phyloP scores from a whole-genome alignment of 495 filamentous ascomycete genomes.

The Annulohypoxylon moriforme region DNA sequence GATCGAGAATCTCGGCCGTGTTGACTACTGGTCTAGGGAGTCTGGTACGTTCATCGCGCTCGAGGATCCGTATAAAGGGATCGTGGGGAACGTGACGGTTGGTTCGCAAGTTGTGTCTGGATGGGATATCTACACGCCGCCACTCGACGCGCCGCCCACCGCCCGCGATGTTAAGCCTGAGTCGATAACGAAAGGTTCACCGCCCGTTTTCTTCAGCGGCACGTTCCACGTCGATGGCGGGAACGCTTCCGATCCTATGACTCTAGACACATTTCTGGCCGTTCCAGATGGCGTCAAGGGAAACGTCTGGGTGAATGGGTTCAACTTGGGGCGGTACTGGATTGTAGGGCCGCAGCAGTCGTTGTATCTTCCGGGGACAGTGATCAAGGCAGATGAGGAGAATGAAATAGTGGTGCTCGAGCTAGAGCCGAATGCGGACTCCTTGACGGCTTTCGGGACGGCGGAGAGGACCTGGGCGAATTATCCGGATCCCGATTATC shows the following conservation, averaged over 20 bases:
- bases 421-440: slow-evolving; percentile 51
- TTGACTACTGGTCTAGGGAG: slow-evolving; percentile 56
- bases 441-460: slow-evolving; percentile 48
- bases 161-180: neutral
- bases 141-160: slow-evolving; percentile 42
- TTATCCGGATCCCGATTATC: slow-evolving; percentile 56
- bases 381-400: slow-evolving; percentile 39
- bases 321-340: slow-evolving; percentile 62
- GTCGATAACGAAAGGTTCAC: slow-evolving; percentile 20
- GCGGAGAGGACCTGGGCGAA: slow-evolving; percentile 56
- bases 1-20: slow-evolving; percentile 60
- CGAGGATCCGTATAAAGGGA: slow-evolving; percentile 59
- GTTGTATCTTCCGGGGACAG: slow-evolving; percentile 56
- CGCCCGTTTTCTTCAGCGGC: slow-evolving; percentile 57
- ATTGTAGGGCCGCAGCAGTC: slow-evolving; percentile 60
- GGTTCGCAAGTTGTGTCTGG: slow-evolving; percentile 43
- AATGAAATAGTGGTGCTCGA: slow-evolving; percentile 59
- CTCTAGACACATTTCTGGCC: slow-evolving; percentile 56
- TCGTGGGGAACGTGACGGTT: slow-evolving; percentile 59
- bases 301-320: slow-evolving; percentile 60
- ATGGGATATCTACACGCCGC: slow-evolving; percentile 57
- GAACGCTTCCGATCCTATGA: slow-evolving; percentile 28
- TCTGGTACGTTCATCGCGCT: slow-evolving; percentile 48
- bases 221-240: slow-evolving; percentile 44
- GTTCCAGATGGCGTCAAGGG: slow-evolving; percentile 58